These are phyloP conservation scores for Aspergillus luchuensis DNA, from an alignment of 2,329 filamentous ascomycete species.

Conservation along the genomic window DNA sequence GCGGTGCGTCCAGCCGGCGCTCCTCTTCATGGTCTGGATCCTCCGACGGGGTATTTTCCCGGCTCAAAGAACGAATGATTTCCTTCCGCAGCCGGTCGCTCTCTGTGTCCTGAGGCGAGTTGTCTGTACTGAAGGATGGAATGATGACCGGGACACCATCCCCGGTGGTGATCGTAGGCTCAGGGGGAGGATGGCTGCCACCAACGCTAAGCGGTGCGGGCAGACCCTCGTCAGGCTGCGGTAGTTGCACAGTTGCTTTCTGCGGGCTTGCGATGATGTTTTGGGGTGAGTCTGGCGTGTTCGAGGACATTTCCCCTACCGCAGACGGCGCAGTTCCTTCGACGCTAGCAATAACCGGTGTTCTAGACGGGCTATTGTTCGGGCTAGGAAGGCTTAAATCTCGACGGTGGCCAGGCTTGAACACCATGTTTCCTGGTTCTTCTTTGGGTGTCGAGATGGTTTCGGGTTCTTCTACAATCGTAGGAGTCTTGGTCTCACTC, in stretches of 20 bases:
- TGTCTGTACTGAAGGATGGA: slow-evolving; percentile 36
- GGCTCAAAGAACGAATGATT: slow-evolving; percentile 52
- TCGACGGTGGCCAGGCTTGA: slow-evolving; percentile 58
- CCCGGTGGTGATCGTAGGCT: slow-evolving; percentile 17
- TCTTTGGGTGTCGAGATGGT: slow-evolving; percentile 29
- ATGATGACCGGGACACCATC: slow-evolving; percentile 37
- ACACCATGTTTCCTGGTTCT: slow-evolving; percentile 31
- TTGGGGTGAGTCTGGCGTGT: slow-evolving; percentile 35
- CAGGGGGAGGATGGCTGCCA: slow-evolving; percentile 19
- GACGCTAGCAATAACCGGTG: slow-evolving; percentile 54
- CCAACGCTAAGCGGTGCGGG: slow-evolving; percentile 39
- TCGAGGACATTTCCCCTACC: slow-evolving; percentile 47
- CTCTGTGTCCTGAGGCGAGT: slow-evolving; percentile 43
- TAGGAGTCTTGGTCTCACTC: slow-evolving; percentile 50
- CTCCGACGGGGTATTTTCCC: slow-evolving; percentile 37
- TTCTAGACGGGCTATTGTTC: slow-evolving; percentile 63
- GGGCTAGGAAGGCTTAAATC: slow-evolving; percentile 61
- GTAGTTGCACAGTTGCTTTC: slow-evolving; percentile 11
- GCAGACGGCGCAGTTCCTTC: slow-evolving; percentile 44
- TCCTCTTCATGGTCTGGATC: slow-evolving; percentile 25
- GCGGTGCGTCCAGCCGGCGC: slow-evolving; percentile 23
- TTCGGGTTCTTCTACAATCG: slow-evolving; percentile 58
- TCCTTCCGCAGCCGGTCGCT: slow-evolving; percentile 50
- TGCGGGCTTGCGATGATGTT: slow-evolving; percentile 12
- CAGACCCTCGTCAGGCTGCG: slow-evolving; percentile 22